phyloP scores from a whole-genome alignment of 768 basidiomycete species.

The Coprinopsis strossmayeri region DNA sequence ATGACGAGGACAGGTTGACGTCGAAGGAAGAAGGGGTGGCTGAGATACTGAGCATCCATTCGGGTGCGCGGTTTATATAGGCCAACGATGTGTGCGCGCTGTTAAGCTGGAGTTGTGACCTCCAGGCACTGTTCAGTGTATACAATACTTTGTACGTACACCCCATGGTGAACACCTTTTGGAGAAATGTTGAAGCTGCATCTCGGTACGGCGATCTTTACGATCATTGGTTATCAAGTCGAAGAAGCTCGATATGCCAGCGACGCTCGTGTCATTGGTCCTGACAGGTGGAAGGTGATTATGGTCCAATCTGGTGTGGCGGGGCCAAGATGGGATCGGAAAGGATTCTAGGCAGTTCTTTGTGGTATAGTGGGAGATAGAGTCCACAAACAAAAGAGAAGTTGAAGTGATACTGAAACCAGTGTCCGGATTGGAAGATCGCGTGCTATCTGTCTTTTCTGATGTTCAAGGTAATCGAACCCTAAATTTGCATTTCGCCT shows the following conservation, averaged over 20 bases:
- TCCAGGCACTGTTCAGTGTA: neutral
- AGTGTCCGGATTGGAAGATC: neutral
- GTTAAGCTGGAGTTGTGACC: neutral
- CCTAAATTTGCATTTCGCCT: neutral
- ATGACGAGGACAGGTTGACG: too few species aligned
- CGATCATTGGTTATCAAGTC: neutral
- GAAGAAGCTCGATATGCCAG: neutral
- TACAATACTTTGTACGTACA: neutral
- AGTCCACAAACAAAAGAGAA: neutral
- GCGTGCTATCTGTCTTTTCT: neutral
- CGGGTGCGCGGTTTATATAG: neutral
- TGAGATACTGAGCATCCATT: neutral
- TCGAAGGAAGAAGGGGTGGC: neutral
- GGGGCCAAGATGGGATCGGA: neutral
- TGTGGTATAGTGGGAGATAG: neutral
- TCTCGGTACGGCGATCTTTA: neutral
- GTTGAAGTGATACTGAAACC: neutral
- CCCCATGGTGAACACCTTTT: neutral
- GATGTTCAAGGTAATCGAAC: neutral
- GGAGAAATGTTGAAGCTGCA: neutral
- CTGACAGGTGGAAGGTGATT: neutral
- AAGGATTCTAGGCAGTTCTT: slow-evolving; percentile 1
- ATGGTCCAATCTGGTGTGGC: neutral
- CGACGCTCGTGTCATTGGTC: neutral
- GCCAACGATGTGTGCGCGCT: neutral